Percentiles rank a stretch among this genome's conserved stretches.
Conservation (phyloP, 768 basidiomycete genomes). For the Fomitopsis pulvina region DNA sequence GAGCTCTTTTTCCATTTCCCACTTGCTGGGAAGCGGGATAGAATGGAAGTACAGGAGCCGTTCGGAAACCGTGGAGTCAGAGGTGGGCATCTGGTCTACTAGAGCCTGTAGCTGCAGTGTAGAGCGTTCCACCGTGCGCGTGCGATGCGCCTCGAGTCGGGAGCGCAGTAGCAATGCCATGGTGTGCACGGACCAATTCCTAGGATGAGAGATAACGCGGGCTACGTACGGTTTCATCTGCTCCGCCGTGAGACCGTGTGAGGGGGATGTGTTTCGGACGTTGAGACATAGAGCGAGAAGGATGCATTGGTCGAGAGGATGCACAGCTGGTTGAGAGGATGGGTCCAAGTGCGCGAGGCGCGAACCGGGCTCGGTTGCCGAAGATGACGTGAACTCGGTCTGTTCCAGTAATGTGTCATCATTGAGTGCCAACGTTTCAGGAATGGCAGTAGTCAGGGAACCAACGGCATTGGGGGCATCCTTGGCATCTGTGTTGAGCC, state of each 20-base stretch:
- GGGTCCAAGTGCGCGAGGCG: slow-evolving; percentile 73
- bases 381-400: slow-evolving; percentile 83
- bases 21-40: slow-evolving; percentile 79
- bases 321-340: slow-evolving; percentile 74
- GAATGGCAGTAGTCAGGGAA: slow-evolving; percentile 33
- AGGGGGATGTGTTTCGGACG: slow-evolving; percentile 82
- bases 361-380: slow-evolving; percentile 36
- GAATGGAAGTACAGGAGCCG: slow-evolving; percentile 76
- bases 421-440: slow-evolving; percentile 80
- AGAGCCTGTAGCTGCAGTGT: slow-evolving; percentile 91
- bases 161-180: slow-evolving; percentile 94
- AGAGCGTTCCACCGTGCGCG: slow-evolving; percentile 89
- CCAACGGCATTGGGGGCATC: not conserved
- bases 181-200: slow-evolving; percentile 95
- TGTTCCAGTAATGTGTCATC: slow-evolving; percentile 96
- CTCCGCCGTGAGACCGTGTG: slow-evolving; percentile 83
- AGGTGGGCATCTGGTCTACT: slow-evolving; percentile 93
- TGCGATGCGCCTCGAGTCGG: slow-evolving; percentile 80
- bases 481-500: not conserved
- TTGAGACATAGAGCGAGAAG: slow-evolving; percentile 88
- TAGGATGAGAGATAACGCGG: slow-evolving; percentile 83
- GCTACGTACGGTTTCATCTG: slow-evolving; percentile 92
- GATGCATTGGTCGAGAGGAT: slow-evolving; percentile 91
- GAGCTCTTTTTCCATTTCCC: slow-evolving; percentile 92
- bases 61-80: slow-evolving; percentile 68